Conservation (phyloP, 2,329 filamentous ascomycete genomes). For the Botrytis byssoidea region DNA sequence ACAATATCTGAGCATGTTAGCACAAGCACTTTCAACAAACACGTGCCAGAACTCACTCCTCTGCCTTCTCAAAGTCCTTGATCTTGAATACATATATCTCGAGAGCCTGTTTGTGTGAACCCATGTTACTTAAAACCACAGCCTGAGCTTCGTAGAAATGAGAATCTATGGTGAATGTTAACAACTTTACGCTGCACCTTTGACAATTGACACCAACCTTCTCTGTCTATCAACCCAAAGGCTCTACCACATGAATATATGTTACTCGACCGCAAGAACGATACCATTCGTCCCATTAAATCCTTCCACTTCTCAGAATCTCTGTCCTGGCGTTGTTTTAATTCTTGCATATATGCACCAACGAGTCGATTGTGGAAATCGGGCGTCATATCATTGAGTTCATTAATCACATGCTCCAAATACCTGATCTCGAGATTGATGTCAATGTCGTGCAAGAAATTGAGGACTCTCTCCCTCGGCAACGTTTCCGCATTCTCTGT, state of each 20-base stretch:
- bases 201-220: slow-evolving; percentile 55
- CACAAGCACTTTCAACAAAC: neutral
- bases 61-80: slow-evolving; percentile 80
- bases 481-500: slow-evolving; percentile 92
- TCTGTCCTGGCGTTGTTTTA: slow-evolving; percentile 41
- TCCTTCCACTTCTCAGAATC: slow-evolving; percentile 52
- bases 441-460: slow-evolving; percentile 71
- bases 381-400: slow-evolving; percentile 79
- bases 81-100: slow-evolving; percentile 97
- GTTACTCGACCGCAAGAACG: slow-evolving; percentile 71
- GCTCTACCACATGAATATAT: slow-evolving; percentile 80
- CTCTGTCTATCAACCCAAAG: slow-evolving; percentile 72
- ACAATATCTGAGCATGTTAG: slow-evolving; percentile 64
- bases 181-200: slow-evolving; percentile 17
- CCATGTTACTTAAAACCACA: slow-evolving; percentile 91
- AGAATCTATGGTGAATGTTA: slow-evolving; percentile 55
- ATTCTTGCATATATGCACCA: slow-evolving; percentile 62
- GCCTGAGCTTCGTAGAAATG: slow-evolving; percentile 87
- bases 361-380: slow-evolving; percentile 86
- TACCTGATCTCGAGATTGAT: slow-evolving; percentile 73
- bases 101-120: slow-evolving; percentile 90
- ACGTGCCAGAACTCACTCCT: slow-evolving; percentile 64
- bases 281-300: slow-evolving; percentile 65
- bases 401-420: slow-evolving; percentile 84
- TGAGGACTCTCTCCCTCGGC: slow-evolving; percentile 71